Evolutionary conservation across 192 early-diverging fungal genomes (phyloP).

Genomic region (Spizellomyces sp.): DNA sequence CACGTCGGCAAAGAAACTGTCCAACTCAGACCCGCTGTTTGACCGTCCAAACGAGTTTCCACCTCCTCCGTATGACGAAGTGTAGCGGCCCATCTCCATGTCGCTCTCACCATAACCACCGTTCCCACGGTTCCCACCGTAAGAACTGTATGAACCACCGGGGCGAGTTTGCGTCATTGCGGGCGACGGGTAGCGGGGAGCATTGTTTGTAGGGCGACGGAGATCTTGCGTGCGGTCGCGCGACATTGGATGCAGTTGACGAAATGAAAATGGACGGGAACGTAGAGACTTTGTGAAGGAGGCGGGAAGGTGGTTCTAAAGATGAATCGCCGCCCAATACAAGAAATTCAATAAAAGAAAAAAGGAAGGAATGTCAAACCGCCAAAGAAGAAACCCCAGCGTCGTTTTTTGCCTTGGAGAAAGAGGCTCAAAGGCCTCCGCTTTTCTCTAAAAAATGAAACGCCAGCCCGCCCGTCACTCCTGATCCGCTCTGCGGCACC

Average conservation of each 20-base stretch:
- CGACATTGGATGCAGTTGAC: constrained; percentile 11
- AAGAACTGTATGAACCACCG: constrained; percentile 6
- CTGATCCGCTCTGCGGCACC: too few relatives aligned
- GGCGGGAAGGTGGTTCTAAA: too few relatives aligned
- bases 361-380: too few relatives aligned
- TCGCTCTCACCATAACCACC: constrained; percentile 7
- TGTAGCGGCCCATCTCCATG: constrained; percentile 8
- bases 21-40: constrained; percentile 18
- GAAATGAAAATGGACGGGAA: too few relatives aligned
- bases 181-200: not conserved
- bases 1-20: constrained; percentile 34
- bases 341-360: too few relatives aligned
- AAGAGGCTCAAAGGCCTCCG: too few relatives aligned
- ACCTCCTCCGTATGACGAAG: not conserved
- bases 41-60: not conserved
- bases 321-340: too few relatives aligned
- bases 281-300: too few relatives aligned
- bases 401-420: too few relatives aligned
- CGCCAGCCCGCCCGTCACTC: too few relatives aligned
- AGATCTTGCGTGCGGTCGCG: constrained; percentile 28
- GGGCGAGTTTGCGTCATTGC: not conserved
- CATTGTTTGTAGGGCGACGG: constrained; percentile 4
- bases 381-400: too few relatives aligned
- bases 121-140: not conserved
- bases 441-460: too few relatives aligned